These are phyloP conservation scores for Fragaria iinumae DNA, from an alignment of 306 rosid genomes.

Conservation along the genomic window DNA sequence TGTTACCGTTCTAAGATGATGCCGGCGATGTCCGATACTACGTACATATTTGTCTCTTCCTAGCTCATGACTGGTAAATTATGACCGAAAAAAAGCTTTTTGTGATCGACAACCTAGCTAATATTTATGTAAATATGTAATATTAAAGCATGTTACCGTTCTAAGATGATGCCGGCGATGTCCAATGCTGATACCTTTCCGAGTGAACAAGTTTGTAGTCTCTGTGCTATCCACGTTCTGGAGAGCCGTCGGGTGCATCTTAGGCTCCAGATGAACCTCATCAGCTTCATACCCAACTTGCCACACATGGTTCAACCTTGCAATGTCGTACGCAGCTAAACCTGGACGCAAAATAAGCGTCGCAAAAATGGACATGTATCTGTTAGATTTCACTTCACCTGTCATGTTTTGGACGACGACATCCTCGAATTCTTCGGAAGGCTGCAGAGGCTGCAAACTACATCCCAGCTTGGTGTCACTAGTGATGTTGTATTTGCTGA, in stretches of 20 bases:
- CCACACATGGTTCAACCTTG: slow-evolving; percentile 67
- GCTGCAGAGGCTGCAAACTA: slow-evolving; percentile 38
- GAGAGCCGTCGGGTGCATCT: slow-evolving; percentile 37
- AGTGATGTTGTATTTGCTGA: slow-evolving; percentile 37
- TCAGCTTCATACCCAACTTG: slow-evolving; percentile 45
- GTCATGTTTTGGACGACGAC: neutral
- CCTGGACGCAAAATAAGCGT: slow-evolving; percentile 32
- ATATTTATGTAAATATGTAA: no score
- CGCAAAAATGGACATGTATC: slow-evolving; percentile 29
- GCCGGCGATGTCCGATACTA: no score
- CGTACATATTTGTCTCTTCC: no score
- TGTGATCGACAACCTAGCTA: no score
- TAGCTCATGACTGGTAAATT: no score
- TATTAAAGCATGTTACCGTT: slow-evolving; percentile 34
- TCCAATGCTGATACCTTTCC: neutral
- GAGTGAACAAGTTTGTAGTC: slow-evolving; percentile 36
- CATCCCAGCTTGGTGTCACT: slow-evolving; percentile 51
- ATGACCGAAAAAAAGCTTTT: no score
- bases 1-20: no score
- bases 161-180: slow-evolving; percentile 35
- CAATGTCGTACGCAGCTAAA: slow-evolving; percentile 10
- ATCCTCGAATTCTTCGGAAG: slow-evolving; percentile 5
- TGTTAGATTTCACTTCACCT: neutral
- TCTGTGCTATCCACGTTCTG: slow-evolving; percentile 64
- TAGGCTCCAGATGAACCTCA: slow-evolving; percentile 25